Evolutionary conservation across 768 basidiomycete genomes (phyloP).

Genomic region (Hericium alpestre): DNA sequence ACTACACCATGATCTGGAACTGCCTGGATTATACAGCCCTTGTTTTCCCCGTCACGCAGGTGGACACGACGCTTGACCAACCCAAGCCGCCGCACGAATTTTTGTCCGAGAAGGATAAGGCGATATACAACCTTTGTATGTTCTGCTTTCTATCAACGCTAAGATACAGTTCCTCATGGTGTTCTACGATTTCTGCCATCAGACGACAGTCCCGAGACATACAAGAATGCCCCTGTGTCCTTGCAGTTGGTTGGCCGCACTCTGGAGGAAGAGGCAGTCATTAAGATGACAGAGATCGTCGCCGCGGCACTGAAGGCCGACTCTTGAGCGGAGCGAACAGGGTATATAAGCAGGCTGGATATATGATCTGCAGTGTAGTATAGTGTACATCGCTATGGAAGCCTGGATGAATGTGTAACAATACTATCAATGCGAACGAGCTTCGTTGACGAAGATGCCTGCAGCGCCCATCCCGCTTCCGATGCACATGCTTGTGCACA

Average conservation of each 20-base stretch:
- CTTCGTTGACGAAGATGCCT: constrained; percentile 68
- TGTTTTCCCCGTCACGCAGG: constrained; percentile 39
- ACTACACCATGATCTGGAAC: constrained; percentile 39
- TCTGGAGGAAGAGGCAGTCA: constrained; percentile 43
- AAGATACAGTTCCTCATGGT: background rate
- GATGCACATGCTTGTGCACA: constrained; percentile 76
- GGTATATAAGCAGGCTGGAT: too few species aligned
- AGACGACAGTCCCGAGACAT: constrained; percentile 22
- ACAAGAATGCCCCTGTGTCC: constrained; percentile 33
- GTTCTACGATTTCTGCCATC: background rate
- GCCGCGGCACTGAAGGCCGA: constrained; percentile 24
- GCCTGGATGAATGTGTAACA: background rate
- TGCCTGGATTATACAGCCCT: constrained; percentile 33
- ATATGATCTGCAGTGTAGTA: too few species aligned
- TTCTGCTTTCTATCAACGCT: constrained; percentile 1
- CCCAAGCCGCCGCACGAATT: constrained; percentile 28
- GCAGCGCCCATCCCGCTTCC: constrained; percentile 90
- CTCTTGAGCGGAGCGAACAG: background rate
- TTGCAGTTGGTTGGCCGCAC: constrained; percentile 39
- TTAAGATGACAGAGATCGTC: constrained; percentile 37
- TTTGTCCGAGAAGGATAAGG: constrained; percentile 31
- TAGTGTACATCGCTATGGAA: background rate
- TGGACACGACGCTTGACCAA: constrained; percentile 31
- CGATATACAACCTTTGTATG: constrained; percentile 36
- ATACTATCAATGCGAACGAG: background rate